A percentile compares a stretch with the other conserved stretches of the same genome.
Evolutionary conservation across 768 basidiomycete species (phyloP).

Genomic region (Tremella mesenterica): DNA sequence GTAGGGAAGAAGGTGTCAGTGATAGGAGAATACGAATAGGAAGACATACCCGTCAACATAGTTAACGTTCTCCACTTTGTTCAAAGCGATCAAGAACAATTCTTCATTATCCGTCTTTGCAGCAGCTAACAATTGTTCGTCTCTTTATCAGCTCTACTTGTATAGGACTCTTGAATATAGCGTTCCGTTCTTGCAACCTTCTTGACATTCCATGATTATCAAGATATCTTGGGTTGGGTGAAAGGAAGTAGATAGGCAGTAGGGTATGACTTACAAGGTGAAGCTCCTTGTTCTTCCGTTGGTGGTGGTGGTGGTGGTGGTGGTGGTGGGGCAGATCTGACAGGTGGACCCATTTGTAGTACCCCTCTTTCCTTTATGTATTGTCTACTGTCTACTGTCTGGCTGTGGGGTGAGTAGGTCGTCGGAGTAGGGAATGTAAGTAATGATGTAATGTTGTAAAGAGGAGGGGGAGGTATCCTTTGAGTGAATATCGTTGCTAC

Average conservation of each 20-base stretch:
- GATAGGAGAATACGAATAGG: too few relatives aligned
- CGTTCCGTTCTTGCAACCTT: too few relatives aligned
- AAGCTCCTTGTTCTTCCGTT: constrained; percentile 28
- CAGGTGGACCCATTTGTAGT: constrained; percentile 22
- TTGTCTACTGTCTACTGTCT: not conserved
- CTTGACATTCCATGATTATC: too few relatives aligned
- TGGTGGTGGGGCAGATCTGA: constrained; percentile 29
- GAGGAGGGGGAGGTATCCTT: too few relatives aligned
- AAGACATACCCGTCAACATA: constrained; percentile 62
- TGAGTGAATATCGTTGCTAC: too few relatives aligned
- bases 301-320: constrained; percentile 27
- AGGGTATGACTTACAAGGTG: constrained; percentile 20
- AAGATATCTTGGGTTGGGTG: too few relatives aligned
- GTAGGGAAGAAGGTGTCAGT: too few relatives aligned
- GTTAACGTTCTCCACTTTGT: constrained; percentile 58
- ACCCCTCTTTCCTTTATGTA: too few relatives aligned
- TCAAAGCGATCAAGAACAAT: constrained; percentile 56
- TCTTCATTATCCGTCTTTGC: constrained; percentile 68
- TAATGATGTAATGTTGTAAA: too few relatives aligned
- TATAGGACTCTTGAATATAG: too few relatives aligned
- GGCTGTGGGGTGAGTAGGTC: not conserved
- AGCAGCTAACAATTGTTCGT: constrained; percentile 63
- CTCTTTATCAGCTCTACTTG: constrained; percentile 47
- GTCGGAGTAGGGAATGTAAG: not conserved
- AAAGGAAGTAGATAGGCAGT: not conserved